A percentile compares a stretch with the other conserved stretches of the same genome.
These are phyloP conservation scores for Juncus inflexus DNA, from an alignment of 176 grass and related monocot genomes.

Conservation along the genomic window DNA sequence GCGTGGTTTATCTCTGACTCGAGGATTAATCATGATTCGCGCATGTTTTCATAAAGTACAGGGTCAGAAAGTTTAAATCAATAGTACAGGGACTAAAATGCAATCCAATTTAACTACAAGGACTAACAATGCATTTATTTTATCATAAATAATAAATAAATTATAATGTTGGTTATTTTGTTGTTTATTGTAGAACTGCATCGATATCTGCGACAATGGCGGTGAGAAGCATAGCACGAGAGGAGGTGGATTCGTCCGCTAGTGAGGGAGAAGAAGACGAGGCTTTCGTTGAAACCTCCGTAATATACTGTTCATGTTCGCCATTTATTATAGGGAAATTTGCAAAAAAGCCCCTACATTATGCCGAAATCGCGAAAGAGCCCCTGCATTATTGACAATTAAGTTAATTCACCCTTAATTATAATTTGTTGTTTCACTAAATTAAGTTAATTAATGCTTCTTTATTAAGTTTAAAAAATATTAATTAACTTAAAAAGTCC, in stretches of 20 bases:
- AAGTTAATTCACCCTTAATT: neutral
- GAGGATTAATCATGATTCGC: too few species aligned
- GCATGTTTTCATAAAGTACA: too few species aligned
- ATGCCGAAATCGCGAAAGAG: neutral
- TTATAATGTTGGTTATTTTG: neutral
- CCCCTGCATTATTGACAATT: too few species aligned
- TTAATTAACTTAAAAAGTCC: too few species aligned
- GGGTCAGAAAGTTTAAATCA: too few species aligned
- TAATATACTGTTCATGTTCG: constrained; percentile 23
- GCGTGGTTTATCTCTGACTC: too few species aligned
- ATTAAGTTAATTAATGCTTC: too few species aligned
- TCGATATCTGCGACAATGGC: constrained; percentile 14
- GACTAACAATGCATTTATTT: too few species aligned
- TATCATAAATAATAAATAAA: neutral
- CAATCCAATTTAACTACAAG: too few species aligned
- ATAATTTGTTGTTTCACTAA: too few species aligned
- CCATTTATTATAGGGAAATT: neutral
- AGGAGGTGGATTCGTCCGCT: constrained; percentile 42
- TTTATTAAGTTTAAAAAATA: too few species aligned
- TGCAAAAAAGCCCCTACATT: neutral
- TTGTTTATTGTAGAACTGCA: constrained; percentile 16
- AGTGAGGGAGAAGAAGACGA: constrained; percentile 79
- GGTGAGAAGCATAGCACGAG: constrained; percentile 15
- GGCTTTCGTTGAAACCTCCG: constrained; percentile 46
- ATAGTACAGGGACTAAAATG: too few species aligned